Base-by-base conservation (phyloP, 768 basidiomycete genomes). In the Ramaria sp. region DNA sequence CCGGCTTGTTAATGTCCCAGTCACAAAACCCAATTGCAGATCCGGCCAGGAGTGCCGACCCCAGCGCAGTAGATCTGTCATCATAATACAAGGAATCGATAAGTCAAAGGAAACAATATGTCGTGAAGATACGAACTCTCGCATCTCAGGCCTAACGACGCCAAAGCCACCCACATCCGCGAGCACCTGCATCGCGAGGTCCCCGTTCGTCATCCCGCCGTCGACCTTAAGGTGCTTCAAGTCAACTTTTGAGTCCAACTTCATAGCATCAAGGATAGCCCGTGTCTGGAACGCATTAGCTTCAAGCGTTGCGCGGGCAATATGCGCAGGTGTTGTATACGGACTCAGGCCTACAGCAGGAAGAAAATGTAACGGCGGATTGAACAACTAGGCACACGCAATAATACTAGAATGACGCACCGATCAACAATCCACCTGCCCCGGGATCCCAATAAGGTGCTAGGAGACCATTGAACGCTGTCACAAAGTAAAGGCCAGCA, bases 381-480 rank as follows among this genome's bases (percentile, higher is more conserved):
- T 31, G 31, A 42, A 59, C 15, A 20, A 38, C 7, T 58, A n/a
- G 58, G 54, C 22, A 51, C 57, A 19, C 24, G 34, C 10, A 7
- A 37, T 13, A 12, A 48, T 67, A 46, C 59, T 34, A 37, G 9
- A 37, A 10, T 37, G 9, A 37, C 34, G 34, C 34, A 79, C 88
- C 91, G 59, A 96, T 91, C 46, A 96, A 74, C 41, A 88, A 69
- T 0, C 91, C 92, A 19, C 85, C 86, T 30, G 96, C 96, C 30
- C 84, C 82, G 27, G 91, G 82, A 69, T 99, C 96, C 96, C 96
- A 98, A 72, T 91, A 96, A 6, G 96, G 96, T 19, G 96, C 96
- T 27, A 99, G 82, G 24, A 99, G 77, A 55, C 96, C 96, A 41
- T 86, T 87, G 74, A 99, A 97, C 7, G 92, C 94, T 0, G 95